Base-by-base conservation (phyloP, 371 early-diverging fungal genomes). In the Coelomomyces lativittatus region DNA sequence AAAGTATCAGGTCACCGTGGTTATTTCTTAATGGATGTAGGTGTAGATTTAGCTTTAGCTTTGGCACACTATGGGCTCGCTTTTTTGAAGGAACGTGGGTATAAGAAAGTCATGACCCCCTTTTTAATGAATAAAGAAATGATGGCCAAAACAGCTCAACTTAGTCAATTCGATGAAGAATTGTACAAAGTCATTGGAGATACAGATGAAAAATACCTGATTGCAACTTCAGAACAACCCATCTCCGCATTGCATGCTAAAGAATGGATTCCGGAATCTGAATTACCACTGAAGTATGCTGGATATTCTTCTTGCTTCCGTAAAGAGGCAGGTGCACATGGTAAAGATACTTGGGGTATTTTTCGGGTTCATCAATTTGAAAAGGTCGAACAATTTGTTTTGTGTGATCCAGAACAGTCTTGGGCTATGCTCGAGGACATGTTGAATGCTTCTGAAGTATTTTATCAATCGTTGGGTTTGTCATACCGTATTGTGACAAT, bases 311-410 rank as follows among this genome's bases (percentile, higher is more conserved):
- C 98, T 29, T 99, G 99, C 71, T 99, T 99, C 85, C 86, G 99
- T 55, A 98, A 98, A 63, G 99, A 99, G 67, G 99, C 99, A 30
- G 99, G 99, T 51, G 91, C 98, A 2, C 92, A 92, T 59, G 99
- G 99, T 52, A 87, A 92, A 57, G 99, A 98, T 64, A 97, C 92
- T 49, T 85, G 90, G 90, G 99, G 99, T 49, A 85, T 98, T 52
- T 99, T 98, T 84, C 82, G 99, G 51, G 95, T 99, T 35, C 99
- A 99, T 64, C 99, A 99, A 78, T 99, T 99, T 63, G 98, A 99
- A 66, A 99, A 99, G 81, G 78, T 99, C 47, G 99, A 99, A 71
- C 99, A 99, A 71, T 98, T 99, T 67, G 85, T 90, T 32, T 63
- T 99, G 57, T 85, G 90, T 24, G 85, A 87, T 50, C 97, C 98